A percentile compares a stretch with the other conserved stretches of the same genome.
These are phyloP conservation scores for Ogataea ramenticola DNA, from an alignment of 805 yeast species.

Conservation along the genomic window DNA sequence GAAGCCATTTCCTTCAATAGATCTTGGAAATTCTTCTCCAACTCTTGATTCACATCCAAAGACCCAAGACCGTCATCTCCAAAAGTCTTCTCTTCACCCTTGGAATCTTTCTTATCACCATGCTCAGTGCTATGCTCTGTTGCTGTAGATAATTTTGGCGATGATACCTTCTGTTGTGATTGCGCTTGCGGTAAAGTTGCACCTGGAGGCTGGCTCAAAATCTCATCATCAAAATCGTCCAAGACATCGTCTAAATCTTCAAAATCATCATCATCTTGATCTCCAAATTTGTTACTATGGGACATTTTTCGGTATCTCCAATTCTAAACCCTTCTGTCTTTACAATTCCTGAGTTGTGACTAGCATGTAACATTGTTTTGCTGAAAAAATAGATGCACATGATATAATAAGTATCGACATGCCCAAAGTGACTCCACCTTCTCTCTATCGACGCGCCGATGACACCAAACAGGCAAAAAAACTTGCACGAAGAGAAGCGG, in stretches of 20 bases:
- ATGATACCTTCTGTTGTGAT: background rate
- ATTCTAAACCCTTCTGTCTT: no score
- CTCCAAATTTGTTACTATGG: background rate
- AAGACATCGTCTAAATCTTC: slow-evolving; percentile 78
- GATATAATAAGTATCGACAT: no score
- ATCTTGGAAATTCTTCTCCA: slow-evolving; percentile 15
- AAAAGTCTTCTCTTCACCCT: background rate
- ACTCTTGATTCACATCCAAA: slow-evolving; percentile 4
- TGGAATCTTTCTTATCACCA: no score
- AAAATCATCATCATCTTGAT: slow-evolving; percentile 49
- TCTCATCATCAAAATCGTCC: slow-evolving; percentile 76
- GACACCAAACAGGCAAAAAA: background rate
- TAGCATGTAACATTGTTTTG: no score
- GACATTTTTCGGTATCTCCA: background rate
- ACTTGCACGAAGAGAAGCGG: no score
- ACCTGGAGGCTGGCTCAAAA: slow-evolving; percentile 57
- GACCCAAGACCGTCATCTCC: background rate
- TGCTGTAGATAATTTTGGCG: no score
- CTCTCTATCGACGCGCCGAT: background rate
- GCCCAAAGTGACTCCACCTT: no score
- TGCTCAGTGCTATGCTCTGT: no score
- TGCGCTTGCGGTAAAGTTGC: slow-evolving; percentile 17
- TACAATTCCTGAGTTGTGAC: no score
- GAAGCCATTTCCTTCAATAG: slow-evolving; percentile 16
- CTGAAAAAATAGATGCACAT: no score